Conservation (phyloP, 2,329 filamentous ascomycete genomes). For the Bertia moriformis region DNA sequence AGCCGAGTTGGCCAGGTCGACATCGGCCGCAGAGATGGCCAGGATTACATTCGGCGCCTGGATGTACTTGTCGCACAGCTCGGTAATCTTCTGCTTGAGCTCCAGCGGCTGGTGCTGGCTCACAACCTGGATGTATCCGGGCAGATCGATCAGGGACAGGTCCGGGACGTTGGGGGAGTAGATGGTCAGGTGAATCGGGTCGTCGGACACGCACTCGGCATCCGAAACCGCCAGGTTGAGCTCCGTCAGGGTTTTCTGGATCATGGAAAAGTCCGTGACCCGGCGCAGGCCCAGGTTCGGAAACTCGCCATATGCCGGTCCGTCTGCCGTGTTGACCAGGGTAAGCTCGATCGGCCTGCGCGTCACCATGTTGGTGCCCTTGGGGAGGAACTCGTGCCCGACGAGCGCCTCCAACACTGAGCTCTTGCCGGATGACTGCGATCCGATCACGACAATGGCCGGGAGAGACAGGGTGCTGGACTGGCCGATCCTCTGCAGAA, state of each 20-base stretch:
- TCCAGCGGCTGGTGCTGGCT: slow-evolving; percentile 81
- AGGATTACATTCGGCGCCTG: slow-evolving; percentile 90
- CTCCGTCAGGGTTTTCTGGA: slow-evolving; percentile 87
- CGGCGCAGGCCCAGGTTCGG: slow-evolving; percentile 82
- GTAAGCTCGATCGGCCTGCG: slow-evolving; percentile 90
- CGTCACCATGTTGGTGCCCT: slow-evolving; percentile 96
- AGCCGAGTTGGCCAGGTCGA: slow-evolving; percentile 91
- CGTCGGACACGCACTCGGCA: slow-evolving; percentile 82
- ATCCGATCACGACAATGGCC: slow-evolving; percentile 97
- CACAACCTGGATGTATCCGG: slow-evolving; percentile 92
- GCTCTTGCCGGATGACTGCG: slow-evolving; percentile 94
- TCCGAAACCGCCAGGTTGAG: slow-evolving; percentile 86
- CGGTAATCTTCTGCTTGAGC: slow-evolving; percentile 87
- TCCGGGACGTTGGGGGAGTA: slow-evolving; percentile 93
- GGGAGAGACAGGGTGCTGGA: slow-evolving; percentile 76
- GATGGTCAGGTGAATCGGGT: slow-evolving; percentile 89
- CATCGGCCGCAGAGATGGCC: slow-evolving; percentile 92
- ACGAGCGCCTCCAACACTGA: slow-evolving; percentile 94
- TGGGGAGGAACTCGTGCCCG: slow-evolving; percentile 91
- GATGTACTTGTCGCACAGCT: slow-evolving; percentile 97
- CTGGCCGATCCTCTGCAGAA: slow-evolving; percentile 83
- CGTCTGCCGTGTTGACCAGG: slow-evolving; percentile 81
- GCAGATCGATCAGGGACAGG: slow-evolving; percentile 86
- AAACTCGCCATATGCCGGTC: slow-evolving; percentile 82
- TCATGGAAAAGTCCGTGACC: slow-evolving; percentile 79